phyloP scores from a whole-genome alignment of 768 basidiomycete species.

The Peribolospora kevripleyi region DNA sequence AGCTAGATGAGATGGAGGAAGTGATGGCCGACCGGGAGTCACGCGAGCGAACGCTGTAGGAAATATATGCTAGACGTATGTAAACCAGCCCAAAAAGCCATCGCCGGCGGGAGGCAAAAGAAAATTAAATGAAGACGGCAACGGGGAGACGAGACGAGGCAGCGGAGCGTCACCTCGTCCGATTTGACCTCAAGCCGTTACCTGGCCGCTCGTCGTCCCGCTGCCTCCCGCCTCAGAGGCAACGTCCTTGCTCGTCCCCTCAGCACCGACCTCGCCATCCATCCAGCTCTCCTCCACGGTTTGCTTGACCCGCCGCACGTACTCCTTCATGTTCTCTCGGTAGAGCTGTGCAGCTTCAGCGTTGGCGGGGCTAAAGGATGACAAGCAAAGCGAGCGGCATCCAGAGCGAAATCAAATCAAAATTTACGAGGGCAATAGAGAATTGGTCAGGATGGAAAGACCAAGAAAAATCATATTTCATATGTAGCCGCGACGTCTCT shows the following conservation, averaged over 20 bases:
- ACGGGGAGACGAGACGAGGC: too few relatives aligned
- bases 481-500: neutral
- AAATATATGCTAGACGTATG: too few relatives aligned
- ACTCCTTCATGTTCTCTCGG: slow-evolving; percentile 96
- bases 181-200: too few relatives aligned
- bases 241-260: neutral
- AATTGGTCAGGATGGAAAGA: neutral
- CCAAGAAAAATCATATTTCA: neutral
- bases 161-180: too few relatives aligned
- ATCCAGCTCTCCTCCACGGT: slow-evolving; percentile 92
- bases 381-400: neutral
- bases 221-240: too few relatives aligned
- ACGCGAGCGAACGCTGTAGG: too few relatives aligned
- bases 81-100: too few relatives aligned
- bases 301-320: slow-evolving; percentile 69
- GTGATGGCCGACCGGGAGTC: too few relatives aligned
- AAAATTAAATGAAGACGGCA: too few relatives aligned
- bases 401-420: neutral
- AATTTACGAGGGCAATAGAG: neutral
- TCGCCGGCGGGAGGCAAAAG: too few relatives aligned
- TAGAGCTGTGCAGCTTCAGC: slow-evolving; percentile 94
- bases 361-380: slow-evolving; percentile 55
- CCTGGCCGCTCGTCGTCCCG: too few relatives aligned
- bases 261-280: slow-evolving; percentile 23
- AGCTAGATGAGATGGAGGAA: too few relatives aligned